These are phyloP conservation scores for Asterophora parasitica DNA, from an alignment of 768 basidiomycete genomes.

Conservation along the genomic window DNA sequence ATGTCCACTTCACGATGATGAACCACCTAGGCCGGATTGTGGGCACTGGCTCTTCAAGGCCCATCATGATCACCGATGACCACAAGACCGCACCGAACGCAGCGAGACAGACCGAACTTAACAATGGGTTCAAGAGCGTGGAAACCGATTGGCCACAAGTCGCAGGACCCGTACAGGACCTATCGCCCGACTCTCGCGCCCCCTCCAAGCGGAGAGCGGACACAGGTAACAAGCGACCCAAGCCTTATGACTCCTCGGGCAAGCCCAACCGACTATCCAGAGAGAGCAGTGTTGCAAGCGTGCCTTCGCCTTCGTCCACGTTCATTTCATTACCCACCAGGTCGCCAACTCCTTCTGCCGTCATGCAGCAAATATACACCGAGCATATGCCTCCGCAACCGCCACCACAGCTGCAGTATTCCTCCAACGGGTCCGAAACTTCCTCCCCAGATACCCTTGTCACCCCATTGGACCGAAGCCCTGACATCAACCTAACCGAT, in stretches of 20 bases:
- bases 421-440: conserved; percentile 39
- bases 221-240: conserved; percentile 52
- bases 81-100: conserved; percentile 70
- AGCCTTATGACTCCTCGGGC: conserved; percentile 58
- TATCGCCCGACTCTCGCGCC: conserved; percentile 32
- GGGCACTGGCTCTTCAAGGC: conserved; percentile 75
- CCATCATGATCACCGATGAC: conserved; percentile 99
- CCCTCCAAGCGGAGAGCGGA: conserved; percentile 52
- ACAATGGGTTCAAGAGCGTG: conserved; percentile 27
- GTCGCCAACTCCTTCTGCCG: conserved; percentile 40
- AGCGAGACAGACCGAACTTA: conserved; percentile 28
- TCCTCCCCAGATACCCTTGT: conserved; percentile 42
- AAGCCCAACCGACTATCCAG: conserved; percentile 43
- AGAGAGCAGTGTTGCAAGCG: conserved; percentile 51
- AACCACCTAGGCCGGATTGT: conserved; percentile 77
- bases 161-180: conserved; percentile 22
- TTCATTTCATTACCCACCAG: conserved; percentile 42
- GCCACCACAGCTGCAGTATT: conserved; percentile 32
- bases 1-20: conserved; percentile 81
- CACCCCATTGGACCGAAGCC: conserved; percentile 39
- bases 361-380: conserved; percentile 25
- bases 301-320: conserved; percentile 43
- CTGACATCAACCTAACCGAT: conserved; percentile 36
- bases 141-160: conserved; percentile 51
- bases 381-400: conserved; percentile 25